Evolutionary conservation across 306 rosid genomes (phyloP), one percentile per base, ranked within the genome.

Genomic region (Adenanthera pavonina): DNA sequence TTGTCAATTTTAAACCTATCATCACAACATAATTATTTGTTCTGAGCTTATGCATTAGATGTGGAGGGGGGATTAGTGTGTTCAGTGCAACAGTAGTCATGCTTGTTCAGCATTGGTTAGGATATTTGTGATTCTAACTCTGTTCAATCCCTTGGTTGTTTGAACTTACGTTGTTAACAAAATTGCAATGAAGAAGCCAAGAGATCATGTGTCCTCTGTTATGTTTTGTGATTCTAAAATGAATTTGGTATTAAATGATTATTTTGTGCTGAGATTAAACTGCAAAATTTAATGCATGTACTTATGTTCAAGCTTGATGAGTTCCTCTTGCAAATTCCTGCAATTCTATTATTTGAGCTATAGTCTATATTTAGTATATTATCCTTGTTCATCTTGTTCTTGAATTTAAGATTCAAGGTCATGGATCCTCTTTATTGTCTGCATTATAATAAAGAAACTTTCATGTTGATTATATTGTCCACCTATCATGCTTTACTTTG

Each of bases 361-460:
- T 19, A 20, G 8, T 38, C 69, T 64, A 43, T 35, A 56, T 30
- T n/a, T 5, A 33, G 6, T 71, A 13, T 70, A 13, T 33, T 67
- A 48, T 43, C 35, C 9, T 79, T 14, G 72, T 67, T 67, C 72
- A 67, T 15, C 70, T 40, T 36, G 12, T 64, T 64, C 11, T 64
- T 62, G 69, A 30, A 13, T 64, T 35, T 34, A 34, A 34, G 61
- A 56, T 19, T 56, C 61, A 56, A 13, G 69, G 7, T 36, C 46
- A 6, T 6, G 35, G 16, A 13, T 68, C 8, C 8, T 4, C 9
- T 68, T 41, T 9, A 30, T 68, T 68, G 51, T 34, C 34, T 68
- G 73, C 73, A 64, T 15, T 41, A 10, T 43, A 38, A 13, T 64
- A 64, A 13, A 14, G 20, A 64, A 38, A 14, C 25, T 53, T 53